Conservation (phyloP, 768 basidiomycete species). For the Podaxis mareebaensis region DNA sequence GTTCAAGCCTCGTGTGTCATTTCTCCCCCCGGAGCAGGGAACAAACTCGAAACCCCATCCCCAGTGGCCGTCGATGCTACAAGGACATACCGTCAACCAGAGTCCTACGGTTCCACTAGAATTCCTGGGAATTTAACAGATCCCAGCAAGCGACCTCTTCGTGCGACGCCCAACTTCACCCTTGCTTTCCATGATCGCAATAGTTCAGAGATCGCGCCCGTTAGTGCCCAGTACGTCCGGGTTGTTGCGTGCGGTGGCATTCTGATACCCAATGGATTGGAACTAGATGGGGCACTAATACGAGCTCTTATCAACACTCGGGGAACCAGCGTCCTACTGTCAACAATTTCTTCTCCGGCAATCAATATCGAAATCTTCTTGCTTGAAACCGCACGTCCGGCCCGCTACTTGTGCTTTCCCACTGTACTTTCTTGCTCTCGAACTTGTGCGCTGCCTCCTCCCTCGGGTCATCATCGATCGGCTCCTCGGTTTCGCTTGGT, state of each 20-base stretch:
- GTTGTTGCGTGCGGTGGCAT: not conserved
- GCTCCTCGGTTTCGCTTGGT: not conserved
- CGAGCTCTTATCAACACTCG: not conserved
- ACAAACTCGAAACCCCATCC: not conserved
- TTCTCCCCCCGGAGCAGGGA: not conserved
- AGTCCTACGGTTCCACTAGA: not conserved
- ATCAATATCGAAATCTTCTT: conserved; percentile 16
- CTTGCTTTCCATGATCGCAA: not conserved
- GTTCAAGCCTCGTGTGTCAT: not conserved
- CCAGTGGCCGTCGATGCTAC: not conserved
- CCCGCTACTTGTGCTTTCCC: conserved; percentile 2
- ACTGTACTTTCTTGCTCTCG: conserved; percentile 9
- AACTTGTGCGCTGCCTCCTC: conserved; percentile 12
- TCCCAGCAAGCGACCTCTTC: conserved; percentile 4
- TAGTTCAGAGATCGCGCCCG: not conserved
- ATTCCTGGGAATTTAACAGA: not conserved
- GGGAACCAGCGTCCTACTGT: conserved; percentile 1
- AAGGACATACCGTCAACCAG: not conserved
- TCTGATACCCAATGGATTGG: not conserved
- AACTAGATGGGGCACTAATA: conserved; percentile 4
- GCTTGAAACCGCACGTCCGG: conserved; percentile 14
- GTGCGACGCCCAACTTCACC: conserved; percentile 8
- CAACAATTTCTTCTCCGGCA: conserved; percentile 6
- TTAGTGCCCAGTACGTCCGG: not conserved
- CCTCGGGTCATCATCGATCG: not conserved